These are phyloP conservation scores for Solanum megistacrolobum DNA, from an alignment of 257 asterid genomes.

Conservation along the genomic window DNA sequence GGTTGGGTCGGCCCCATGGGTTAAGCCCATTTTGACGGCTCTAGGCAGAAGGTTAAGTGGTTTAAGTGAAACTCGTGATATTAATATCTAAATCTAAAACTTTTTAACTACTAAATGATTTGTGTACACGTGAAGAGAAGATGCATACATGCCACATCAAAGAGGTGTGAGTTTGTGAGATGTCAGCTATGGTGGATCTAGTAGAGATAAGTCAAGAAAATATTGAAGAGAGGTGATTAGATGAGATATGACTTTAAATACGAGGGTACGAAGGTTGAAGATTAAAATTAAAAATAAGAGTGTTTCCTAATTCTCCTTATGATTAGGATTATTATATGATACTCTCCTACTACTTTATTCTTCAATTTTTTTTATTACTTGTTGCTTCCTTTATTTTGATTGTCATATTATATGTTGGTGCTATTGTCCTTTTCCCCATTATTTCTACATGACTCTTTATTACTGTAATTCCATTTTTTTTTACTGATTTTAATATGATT, in stretches of 20 bases:
- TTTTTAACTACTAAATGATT: neutral
- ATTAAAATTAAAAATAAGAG: neutral
- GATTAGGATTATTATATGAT: neutral
- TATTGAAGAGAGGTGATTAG: neutral
- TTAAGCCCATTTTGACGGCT: too few relatives aligned
- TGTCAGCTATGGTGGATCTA: neutral
- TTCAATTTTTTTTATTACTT: neutral
- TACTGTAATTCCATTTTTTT: too few relatives aligned
- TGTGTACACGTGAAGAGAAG: neutral
- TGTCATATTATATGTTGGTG: neutral
- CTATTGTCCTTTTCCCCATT: neutral
- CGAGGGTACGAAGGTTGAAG: fast-evolving
- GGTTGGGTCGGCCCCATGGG: too few relatives aligned
- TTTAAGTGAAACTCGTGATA: neutral
- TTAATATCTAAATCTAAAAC: neutral
- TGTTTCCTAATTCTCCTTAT: neutral
- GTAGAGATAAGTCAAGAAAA: neutral
- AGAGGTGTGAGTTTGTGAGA: neutral
- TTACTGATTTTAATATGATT: neutral
- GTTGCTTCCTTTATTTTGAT: neutral
- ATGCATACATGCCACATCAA: neutral
- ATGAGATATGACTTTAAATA: neutral
- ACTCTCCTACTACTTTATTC: neutral
- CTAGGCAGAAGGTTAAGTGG: neutral
- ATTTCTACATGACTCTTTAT: neutral